phyloP scores from a whole-genome alignment of 495 filamentous ascomycete species.

The Penicillium subrubescens region DNA sequence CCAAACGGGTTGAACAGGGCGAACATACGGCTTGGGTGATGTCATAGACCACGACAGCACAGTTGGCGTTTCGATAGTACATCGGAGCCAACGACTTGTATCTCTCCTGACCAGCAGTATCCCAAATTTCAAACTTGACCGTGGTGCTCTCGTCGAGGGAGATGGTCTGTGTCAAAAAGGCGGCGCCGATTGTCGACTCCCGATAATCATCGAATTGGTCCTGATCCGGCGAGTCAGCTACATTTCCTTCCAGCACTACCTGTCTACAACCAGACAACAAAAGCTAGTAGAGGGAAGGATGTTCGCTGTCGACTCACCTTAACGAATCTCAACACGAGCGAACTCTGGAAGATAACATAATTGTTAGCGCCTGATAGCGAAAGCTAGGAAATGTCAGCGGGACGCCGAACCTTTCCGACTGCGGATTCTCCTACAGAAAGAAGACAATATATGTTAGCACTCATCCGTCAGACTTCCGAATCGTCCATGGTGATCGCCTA shows the following conservation, averaged over 20 bases:
- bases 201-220: conserved; percentile 99
- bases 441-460: conserved; percentile 19
- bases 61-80: conserved; percentile 99
- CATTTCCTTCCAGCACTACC: neutral
- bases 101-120: conserved; percentile 96
- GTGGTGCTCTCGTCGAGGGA: conserved; percentile 96
- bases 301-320: conserved; percentile 63
- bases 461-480: neutral
- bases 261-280: neutral
- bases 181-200: conserved; percentile 98
- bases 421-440: conserved; percentile 82
- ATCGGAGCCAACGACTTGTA: conserved; percentile 98
- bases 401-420: conserved; percentile 82
- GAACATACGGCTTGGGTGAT: conserved; percentile 92
- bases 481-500: conserved; percentile 43
- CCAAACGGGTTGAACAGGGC: neutral
- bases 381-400: conserved; percentile 17
- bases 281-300: neutral
- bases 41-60: conserved; percentile 98
- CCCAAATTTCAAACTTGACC: conserved; percentile 99
- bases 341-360: conserved; percentile 65
- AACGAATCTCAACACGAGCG: conserved; percentile 94
- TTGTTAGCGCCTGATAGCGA: conserved; percentile 36
- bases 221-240: conserved; percentile 45
- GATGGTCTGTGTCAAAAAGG: conserved; percentile 98